These are phyloP conservation scores for Begonia peltatifolia DNA, from an alignment of 306 rosid species.

Conservation along the genomic window DNA sequence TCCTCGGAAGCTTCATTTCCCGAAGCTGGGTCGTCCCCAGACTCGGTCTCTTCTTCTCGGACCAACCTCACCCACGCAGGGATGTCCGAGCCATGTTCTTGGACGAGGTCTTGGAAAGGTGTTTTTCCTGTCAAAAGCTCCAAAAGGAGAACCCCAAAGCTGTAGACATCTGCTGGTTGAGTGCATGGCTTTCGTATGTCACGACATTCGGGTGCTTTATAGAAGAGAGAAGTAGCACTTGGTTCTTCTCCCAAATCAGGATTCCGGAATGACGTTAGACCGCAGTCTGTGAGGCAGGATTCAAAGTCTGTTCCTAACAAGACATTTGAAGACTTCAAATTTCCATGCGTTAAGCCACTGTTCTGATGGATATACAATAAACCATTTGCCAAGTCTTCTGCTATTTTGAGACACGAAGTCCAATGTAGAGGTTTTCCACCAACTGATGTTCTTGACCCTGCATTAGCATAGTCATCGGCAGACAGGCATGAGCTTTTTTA, in stretches of 20 bases:
- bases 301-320: conserved; percentile 82
- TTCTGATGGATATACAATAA: conserved; percentile 76
- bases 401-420: conserved; percentile 98
- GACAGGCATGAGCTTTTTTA: not conserved
- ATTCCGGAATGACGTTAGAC: conserved; percentile 57
- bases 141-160: conserved; percentile 78
- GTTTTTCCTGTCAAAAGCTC: conserved; percentile 90
- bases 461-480: conserved; percentile 1
- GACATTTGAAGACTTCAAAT: conserved; percentile 85
- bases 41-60: conserved; percentile 83
- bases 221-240: conserved; percentile 76
- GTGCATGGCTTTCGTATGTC: conserved; percentile 49
- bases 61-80: conserved; percentile 87
- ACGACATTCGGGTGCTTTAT: conserved; percentile 89
- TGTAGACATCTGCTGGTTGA: conserved; percentile 83
- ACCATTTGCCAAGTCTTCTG: conserved; percentile 88
- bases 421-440: conserved; percentile 98
- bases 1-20: conserved; percentile 82
- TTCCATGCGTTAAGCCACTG: conserved; percentile 84
- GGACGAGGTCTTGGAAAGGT: conserved; percentile 94
- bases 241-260: conserved; percentile 75
- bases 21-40: conserved; percentile 84
- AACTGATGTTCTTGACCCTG: conserved; percentile 84
- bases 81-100: conserved; percentile 69
- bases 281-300: conserved; percentile 92